Base-by-base conservation (phyloP, 768 basidiomycete species). In the Russula earlei region DNA sequence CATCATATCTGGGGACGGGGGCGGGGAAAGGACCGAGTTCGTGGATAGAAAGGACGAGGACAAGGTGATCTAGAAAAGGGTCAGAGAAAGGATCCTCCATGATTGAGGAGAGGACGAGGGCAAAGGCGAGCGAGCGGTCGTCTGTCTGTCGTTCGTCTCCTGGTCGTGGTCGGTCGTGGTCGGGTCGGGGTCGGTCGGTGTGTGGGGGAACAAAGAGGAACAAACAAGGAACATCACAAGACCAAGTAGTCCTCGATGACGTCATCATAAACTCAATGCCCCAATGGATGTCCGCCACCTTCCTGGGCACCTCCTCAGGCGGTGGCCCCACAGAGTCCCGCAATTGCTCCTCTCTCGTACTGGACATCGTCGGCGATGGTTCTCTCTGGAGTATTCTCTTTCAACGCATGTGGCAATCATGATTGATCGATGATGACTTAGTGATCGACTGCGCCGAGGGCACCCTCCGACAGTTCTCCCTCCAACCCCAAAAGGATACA, bases 361-460 rank as follows among this genome's bases (percentile, higher is more conserved):
- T 83, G 38, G 80, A 83, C 62, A 68, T 85, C 29, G 57, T 73
- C 34, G 75, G 74, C 10, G 72, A 82, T 59, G 75, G 77, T 17
- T 72, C 77, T 9, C 69, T 87, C 24, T 89, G 87, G 85, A 83
- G 87, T 88, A 68, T 64, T 78, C 64, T 33, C 58, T 31, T 54
- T 50, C 40, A 27, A 15, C 45, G 40, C 54, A 45, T n/a, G 25
- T 31, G 22, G 52, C 27, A 24, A 42, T 41, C 36, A 29, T 5
- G 33, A 7, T 37, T 7, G 3, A 50, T 33, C 33, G n/a, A 29
- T 40, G 45, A 34, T 15, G 17, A 20, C 40, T 44, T 45, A 87
- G 87, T 91, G 84, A 76, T 91, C 20, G 87, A 91, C 67, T 88
- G 87, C 68, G 88, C 85, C 14, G 87, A 90, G 69, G 89, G 89